These are phyloP conservation scores for Trametes gibbosa DNA, from an alignment of 768 basidiomycete genomes.

Conservation along the genomic window DNA sequence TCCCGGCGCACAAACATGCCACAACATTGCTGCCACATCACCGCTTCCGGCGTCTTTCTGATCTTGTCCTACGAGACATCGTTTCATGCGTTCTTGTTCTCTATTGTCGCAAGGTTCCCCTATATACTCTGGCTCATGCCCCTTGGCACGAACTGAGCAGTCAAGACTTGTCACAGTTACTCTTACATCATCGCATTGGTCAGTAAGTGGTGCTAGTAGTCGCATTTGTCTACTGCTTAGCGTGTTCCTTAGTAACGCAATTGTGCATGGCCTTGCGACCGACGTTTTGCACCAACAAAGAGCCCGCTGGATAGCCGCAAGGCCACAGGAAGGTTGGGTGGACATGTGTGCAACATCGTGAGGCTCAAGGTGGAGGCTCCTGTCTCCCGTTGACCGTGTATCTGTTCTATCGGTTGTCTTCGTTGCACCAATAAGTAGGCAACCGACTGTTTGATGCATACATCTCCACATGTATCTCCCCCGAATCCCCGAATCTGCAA, in stretches of 20 bases:
- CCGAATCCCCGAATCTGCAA: too few species aligned
- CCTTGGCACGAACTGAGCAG: too few species aligned
- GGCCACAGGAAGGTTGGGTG: conserved; percentile 15
- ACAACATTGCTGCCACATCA: conserved; percentile 5
- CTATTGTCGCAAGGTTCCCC: not conserved
- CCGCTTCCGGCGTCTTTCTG: not conserved
- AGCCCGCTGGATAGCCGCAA: conserved; percentile 19
- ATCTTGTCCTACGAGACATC: not conserved
- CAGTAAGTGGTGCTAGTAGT: not conserved
- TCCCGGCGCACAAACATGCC: conserved; percentile 12
- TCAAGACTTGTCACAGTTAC: too few species aligned
- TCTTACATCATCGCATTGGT: too few species aligned
- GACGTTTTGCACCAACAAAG: conserved; percentile 10
- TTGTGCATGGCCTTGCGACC: not conserved
- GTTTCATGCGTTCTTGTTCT: not conserved
- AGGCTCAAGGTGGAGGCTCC: not conserved
- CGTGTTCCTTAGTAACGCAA: too few species aligned
- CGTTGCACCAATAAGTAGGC: not conserved
- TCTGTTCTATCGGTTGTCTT: conserved; percentile 14
- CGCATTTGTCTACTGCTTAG: too few species aligned
- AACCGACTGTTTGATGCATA: conserved; percentile 14
- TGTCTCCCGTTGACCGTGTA: conserved; percentile 1
- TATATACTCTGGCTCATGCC: too few species aligned
- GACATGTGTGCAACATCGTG: conserved; percentile 15
- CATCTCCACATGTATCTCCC: not conserved